These are phyloP conservation scores for Colletotrichum sp. DNA, from an alignment of 2,329 filamentous ascomycete species.

Conservation along the genomic window DNA sequence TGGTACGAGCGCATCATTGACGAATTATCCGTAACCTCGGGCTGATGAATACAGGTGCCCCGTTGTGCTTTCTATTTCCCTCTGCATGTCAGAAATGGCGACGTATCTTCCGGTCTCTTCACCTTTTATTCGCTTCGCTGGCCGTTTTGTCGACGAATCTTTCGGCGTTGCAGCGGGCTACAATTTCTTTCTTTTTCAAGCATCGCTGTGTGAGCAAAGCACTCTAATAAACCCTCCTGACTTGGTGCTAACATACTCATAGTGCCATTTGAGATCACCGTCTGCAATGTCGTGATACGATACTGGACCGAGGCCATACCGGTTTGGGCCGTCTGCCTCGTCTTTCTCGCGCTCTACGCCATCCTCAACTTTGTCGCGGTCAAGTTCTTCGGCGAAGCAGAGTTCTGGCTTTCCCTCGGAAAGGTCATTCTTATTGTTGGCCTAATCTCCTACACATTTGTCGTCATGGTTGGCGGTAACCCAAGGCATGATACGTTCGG, in stretches of 20 bases:
- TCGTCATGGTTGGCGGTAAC: background rate
- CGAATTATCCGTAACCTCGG: background rate
- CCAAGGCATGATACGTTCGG: background rate
- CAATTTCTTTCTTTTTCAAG: background rate
- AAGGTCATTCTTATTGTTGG: background rate
- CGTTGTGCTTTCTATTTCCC: background rate
- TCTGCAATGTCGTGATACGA: background rate
- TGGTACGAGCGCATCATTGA: background rate
- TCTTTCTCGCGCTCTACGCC: background rate
- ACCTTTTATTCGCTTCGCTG: background rate
- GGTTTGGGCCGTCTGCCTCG: background rate
- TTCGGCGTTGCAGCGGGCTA: background rate
- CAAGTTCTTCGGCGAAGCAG: background rate
- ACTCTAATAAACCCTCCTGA: background rate
- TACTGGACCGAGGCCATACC: background rate
- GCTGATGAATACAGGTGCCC: background rate
- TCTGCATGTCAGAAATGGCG: background rate
- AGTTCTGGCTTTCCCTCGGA: background rate
- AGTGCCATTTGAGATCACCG: background rate
- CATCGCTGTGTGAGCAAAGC: background rate
- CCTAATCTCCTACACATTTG: background rate
- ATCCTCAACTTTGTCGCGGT: background rate
- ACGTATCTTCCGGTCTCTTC: background rate
- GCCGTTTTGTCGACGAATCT: background rate
- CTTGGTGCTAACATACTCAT: background rate